phyloP scores from a whole-genome alignment of 2,329 filamentous ascomycete genomes.

The Zasmidium angulare region DNA sequence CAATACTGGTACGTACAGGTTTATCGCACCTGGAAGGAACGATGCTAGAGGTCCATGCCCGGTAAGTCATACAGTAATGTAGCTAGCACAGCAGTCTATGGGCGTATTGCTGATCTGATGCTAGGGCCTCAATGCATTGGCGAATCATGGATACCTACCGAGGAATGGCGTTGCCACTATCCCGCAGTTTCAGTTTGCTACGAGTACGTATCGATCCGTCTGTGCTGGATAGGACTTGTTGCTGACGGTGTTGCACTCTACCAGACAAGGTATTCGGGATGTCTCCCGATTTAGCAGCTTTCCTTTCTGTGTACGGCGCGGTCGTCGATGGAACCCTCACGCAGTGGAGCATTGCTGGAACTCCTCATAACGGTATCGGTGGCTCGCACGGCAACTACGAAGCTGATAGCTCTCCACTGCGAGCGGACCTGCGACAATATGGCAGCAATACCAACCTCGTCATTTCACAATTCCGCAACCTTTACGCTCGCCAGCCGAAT shows the following conservation, averaged over 20 bases:
- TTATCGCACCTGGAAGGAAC: slow-evolving; percentile 27
- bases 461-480: slow-evolving; percentile 12
- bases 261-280: slow-evolving; percentile 30
- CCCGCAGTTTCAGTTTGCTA: slow-evolving; percentile 31
- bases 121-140: slow-evolving; percentile 34
- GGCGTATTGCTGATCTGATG: not conserved
- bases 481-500: slow-evolving; percentile 4
- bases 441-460: slow-evolving; percentile 13
- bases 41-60: slow-evolving; percentile 36
- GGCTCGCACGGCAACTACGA: slow-evolving; percentile 35
- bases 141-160: slow-evolving; percentile 36
- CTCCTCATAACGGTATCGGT: slow-evolving; percentile 26
- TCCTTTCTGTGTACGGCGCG: slow-evolving; percentile 36
- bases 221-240: not conserved
- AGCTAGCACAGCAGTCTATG: not conserved
- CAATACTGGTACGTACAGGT: slow-evolving; percentile 27
- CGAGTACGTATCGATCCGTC: slow-evolving; percentile 3
- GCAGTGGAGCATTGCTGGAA: slow-evolving; percentile 26
- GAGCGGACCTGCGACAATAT: slow-evolving; percentile 30
- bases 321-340: slow-evolving; percentile 32
- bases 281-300: slow-evolving; percentile 32
- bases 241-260: not conserved
- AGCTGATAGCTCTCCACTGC: slow-evolving; percentile 29
- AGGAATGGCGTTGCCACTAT: slow-evolving; percentile 36
- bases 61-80: not conserved